Base-by-base conservation (phyloP, 2,329 filamentous ascomycete species). In the Coccinonectria pachysandricola region DNA sequence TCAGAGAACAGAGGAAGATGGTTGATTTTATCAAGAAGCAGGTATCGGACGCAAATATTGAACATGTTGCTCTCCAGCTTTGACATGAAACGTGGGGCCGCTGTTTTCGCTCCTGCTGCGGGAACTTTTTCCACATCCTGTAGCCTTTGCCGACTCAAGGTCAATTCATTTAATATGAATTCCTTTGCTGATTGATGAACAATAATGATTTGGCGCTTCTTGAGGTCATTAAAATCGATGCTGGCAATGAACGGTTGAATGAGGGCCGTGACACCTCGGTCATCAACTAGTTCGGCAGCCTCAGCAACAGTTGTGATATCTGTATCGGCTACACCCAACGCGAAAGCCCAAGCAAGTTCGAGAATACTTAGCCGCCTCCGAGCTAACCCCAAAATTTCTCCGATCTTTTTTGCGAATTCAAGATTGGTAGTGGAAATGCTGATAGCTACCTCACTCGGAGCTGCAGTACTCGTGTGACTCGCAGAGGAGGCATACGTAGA, bases 351-450 rank as follows among this genome's bases (percentile, higher is more conserved):
- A 10, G 39, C 35, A 12, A 52, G 42, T 29, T 52, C 48, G 4
- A 46, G 26, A 11, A 50, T 48, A 30, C 46, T 49, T 4, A 51
- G 35, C 15, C 46, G 40, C 37, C 48, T 45, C 32, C 36, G 38
- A 21, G 34, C 19, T n/a, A n/a, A n/a, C n/a, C n/a, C n/a, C n/a
- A n/a, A n/a, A n/a, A n/a, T n/a, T n/a, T n/a, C n/a, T n/a, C n/a
- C n/a, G n/a, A n/a, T n/a, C n/a, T n/a, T n/a, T n/a, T n/a, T n/a
- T n/a, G n/a, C n/a, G n/a, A n/a, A n/a, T n/a, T n/a, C n/a, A n/a
- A n/a, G n/a, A n/a, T n/a, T n/a, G n/a, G n/a, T n/a, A n/a, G n/a
- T n/a, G n/a, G n/a, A n/a, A n/a, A n/a, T n/a, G n/a, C n/a, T n/a
- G n/a, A n/a, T n/a, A n/a, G n/a, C n/a, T n/a, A n/a, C n/a, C n/a